phyloP scores from a whole-genome alignment of 2,329 filamentous ascomycete genomes.

The Rugonectria rugulosa region DNA sequence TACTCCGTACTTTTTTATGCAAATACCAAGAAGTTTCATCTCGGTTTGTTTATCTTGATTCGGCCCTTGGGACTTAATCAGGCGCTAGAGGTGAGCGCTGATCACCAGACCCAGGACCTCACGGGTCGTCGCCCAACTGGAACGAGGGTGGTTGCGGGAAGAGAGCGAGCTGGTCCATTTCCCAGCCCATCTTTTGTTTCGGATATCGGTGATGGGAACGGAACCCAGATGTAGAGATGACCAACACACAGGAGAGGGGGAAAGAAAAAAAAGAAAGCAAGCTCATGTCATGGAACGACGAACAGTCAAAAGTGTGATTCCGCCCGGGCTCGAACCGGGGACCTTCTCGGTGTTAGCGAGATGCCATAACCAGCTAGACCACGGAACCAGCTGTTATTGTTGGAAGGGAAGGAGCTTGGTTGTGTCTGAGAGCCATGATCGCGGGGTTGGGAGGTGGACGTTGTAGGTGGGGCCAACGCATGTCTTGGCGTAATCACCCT shows the following conservation, averaged over 20 bases:
- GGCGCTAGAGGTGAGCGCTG: no score
- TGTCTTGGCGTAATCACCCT: neutral
- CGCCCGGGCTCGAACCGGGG: conserved; percentile 51
- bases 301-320: conserved; percentile 44
- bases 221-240: no score
- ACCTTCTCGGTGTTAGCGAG: conserved; percentile 51
- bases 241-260: no score
- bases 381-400: conserved; percentile 41
- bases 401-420: neutral
- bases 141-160: no score
- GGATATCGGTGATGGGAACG: no score
- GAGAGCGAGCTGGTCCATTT: no score
- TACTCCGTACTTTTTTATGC: neutral
- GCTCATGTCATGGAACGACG: no score
- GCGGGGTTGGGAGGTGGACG: neutral
- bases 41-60: neutral
- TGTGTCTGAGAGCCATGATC: no score
- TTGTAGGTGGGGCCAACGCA: neutral
- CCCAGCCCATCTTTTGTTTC: no score
- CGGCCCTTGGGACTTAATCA: no score
- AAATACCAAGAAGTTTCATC: neutral
- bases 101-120: no score
- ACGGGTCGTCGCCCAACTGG: no score
- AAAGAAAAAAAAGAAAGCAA: conserved; percentile 8
- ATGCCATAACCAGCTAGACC: conserved; percentile 52